Evolutionary conservation across 2,329 filamentous ascomycete species (phyloP).

Genomic region (Xylariales sp.): DNA sequence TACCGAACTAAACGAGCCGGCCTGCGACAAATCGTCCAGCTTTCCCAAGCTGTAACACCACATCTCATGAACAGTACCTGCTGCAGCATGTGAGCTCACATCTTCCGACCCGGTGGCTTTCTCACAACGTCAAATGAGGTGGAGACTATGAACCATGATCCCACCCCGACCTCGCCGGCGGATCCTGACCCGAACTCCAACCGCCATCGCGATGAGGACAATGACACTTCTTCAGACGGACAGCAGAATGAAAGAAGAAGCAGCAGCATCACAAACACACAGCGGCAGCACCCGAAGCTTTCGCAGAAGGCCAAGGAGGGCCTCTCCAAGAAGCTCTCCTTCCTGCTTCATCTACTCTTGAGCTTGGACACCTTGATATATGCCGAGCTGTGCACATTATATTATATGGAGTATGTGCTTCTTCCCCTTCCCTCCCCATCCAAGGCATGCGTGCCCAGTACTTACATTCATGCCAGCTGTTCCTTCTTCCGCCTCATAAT

Average conservation of each 20-base stretch:
- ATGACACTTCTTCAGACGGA: constrained; percentile 13
- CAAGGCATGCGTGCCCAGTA: not conserved
- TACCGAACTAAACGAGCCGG: too few relatives aligned
- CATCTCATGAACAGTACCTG: too few relatives aligned
- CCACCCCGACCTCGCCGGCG: constrained; percentile 37
- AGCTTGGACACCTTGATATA: constrained; percentile 60
- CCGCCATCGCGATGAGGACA: constrained; percentile 15
- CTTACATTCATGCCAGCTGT: constrained; percentile 40
- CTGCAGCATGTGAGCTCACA: constrained; percentile 28
- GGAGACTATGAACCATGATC: constrained; percentile 43
- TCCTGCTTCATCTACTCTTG: constrained; percentile 55
- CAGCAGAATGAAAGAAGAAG: constrained; percentile 2
- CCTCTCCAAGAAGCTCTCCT: constrained; percentile 52
- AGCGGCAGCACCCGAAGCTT: constrained; percentile 15
- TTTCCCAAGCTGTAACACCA: too few relatives aligned
- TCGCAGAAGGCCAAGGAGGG: constrained; percentile 28
- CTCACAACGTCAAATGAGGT: constrained; percentile 30
- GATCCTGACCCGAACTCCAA: constrained; percentile 21
- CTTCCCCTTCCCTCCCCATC: too few relatives aligned
- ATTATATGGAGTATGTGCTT: constrained; percentile 64
- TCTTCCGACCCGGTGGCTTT: constrained; percentile 19
- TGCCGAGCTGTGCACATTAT: constrained; percentile 59
- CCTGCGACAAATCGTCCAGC: too few relatives aligned
- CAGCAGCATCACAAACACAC: constrained; percentile 1
- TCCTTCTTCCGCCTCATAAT: constrained; percentile 60